Evolutionary conservation across 75 land plant genomes (phyloP).

Genomic region (Pinus albicaulis): DNA sequence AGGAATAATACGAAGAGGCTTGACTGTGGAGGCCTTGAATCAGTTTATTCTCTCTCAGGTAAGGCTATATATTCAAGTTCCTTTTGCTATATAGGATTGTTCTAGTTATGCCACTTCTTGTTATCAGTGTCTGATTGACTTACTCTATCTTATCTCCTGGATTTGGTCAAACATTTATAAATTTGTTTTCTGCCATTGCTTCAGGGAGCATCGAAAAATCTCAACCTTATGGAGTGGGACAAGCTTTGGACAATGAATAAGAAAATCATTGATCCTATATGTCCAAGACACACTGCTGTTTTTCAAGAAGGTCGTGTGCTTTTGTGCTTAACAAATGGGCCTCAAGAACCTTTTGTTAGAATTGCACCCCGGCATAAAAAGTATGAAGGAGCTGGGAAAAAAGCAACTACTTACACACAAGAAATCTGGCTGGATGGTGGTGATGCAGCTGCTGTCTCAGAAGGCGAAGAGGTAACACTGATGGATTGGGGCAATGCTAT

Average conservation of each 20-base stretch:
- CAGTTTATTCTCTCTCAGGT: constrained; percentile 95
- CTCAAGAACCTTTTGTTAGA: constrained; percentile 73
- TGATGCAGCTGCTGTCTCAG: constrained; percentile 68
- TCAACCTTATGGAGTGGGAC: constrained; percentile 99
- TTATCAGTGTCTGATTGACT: background rate
- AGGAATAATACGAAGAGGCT: constrained; percentile 80
- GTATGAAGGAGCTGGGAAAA: constrained; percentile 79
- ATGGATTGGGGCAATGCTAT: constrained; percentile 99
- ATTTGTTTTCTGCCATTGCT: background rate
- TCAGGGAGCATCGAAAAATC: constrained; percentile 96
- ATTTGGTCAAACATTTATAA: background rate
- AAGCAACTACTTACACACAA: constrained; percentile 74
- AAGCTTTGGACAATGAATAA: constrained; percentile 97
- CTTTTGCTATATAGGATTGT: background rate
- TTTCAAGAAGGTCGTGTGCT: constrained; percentile 57
- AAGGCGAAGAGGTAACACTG: constrained; percentile 86
- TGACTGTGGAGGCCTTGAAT: constrained; percentile 83
- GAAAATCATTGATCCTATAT: constrained; percentile 93
- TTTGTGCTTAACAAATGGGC: constrained; percentile 61
- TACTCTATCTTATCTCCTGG: background rate
- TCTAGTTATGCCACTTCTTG: background rate
- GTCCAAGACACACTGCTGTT: constrained; percentile 94
- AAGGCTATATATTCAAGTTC: background rate
- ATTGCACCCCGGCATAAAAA: constrained; percentile 85
- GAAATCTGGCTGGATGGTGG: constrained; percentile 76